Evolutionary conservation across 2,329 filamentous ascomycete species (phyloP), one percentile per base, ranked within the genome.

Genomic region (Calonectria hongkongensis): DNA sequence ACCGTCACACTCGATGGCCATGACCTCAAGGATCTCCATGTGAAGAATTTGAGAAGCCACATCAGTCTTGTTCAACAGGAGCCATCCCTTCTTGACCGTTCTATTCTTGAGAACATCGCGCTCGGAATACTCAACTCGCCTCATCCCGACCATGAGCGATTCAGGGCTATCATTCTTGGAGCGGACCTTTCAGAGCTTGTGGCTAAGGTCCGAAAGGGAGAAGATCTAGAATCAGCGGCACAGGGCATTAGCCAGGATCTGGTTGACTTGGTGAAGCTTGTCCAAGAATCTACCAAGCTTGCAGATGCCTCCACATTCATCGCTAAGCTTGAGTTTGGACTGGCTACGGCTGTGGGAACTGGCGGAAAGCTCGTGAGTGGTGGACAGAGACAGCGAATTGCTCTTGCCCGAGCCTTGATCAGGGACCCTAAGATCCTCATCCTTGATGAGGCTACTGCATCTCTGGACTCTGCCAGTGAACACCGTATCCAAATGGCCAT

Each of bases 301-400:
- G 92, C 92, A 0, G 91, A 93, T 81, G 92, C 90, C 0, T 84
- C 86, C 64, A 79, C 78, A 15, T 93, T 92, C 78, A 91, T 91
- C 75, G 83, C 85, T 51, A 83, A 81, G 1, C 86, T 91, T 2
- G 87, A 92, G 60, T 82, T 88, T 48, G 90, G 91, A 0, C 88
- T 89, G 18, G 86, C 85, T 43, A 89, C 89, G 0, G 79, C 86
- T 4, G 88, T 91, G 2, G 91, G 91, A 3, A 85, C 86, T 8
- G 86, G 85, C 13, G 90, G 90, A 30, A 87, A 86, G 43, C 85
- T 90, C 7, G 84, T 92, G 39, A 90, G 88, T 60, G 90, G 91
- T 67, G 91, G 91, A 0, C 91, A 93, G 78, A 87, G 89, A 65
- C 91, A 93, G 77, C 85, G 91, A 6, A 85, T 93, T 66, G 89